phyloP scores from a whole-genome alignment of 2,329 filamentous ascomycete genomes.

The Xylariaceae sp. region DNA sequence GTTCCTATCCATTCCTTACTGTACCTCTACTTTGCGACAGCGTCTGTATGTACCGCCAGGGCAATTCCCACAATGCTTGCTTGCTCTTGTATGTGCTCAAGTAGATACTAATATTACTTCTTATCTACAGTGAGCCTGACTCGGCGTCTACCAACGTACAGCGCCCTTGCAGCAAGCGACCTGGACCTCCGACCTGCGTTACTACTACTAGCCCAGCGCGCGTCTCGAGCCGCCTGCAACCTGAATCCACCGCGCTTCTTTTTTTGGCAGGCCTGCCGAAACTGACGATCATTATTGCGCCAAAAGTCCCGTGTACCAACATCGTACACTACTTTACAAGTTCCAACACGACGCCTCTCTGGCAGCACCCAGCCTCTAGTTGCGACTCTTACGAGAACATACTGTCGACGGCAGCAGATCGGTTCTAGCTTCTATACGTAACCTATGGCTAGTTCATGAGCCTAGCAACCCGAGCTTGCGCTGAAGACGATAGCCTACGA shows the following conservation, averaged over 20 bases:
- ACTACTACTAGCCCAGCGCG: conserved; percentile 8
- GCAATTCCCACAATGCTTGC: not conserved
- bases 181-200: conserved; percentile 9
- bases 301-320: conserved; percentile 43
- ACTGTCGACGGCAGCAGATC: not conserved
- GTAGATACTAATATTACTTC: not conserved
- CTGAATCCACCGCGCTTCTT: conserved; percentile 31
- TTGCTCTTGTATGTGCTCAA: too few relatives aligned
- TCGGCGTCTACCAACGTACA: not conserved
- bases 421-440: not conserved
- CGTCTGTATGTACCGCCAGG: not conserved
- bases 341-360: too few relatives aligned
- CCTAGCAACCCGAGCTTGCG: conserved; percentile 3
- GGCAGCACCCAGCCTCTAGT: not conserved
- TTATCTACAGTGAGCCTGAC: not conserved
- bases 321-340: not conserved
- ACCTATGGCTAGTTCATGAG: conserved; percentile 22
- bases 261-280: conserved; percentile 43
- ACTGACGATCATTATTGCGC: conserved; percentile 49
- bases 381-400: not conserved
- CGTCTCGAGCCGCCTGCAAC: conserved; percentile 26
- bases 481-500: conserved; percentile 19
- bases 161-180: conserved; percentile 8
- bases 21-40: not conserved
- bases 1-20: not conserved